A percentile compares a stretch with the other conserved stretches of the same genome.
Conservation (phyloP, 805 yeast genomes). For the Jamesozyma jinghongensis region DNA sequence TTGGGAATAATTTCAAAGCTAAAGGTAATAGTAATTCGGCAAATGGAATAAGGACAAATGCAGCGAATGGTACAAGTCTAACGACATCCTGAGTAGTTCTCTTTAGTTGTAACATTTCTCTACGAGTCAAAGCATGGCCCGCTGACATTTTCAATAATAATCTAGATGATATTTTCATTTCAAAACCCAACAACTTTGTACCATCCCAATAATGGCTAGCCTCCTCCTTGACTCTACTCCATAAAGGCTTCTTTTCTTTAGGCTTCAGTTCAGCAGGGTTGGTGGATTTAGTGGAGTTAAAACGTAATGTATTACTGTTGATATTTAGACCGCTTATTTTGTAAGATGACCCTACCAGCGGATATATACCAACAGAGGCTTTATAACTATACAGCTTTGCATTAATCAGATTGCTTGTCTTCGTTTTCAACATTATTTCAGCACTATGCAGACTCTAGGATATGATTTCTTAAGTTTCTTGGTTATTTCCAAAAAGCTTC, state of each 20-base stretch:
- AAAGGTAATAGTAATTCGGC: constrained; percentile 87
- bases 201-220: constrained; percentile 93
- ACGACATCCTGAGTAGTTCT: constrained; percentile 81
- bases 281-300: constrained; percentile 2
- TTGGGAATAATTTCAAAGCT: constrained; percentile 89
- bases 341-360: background rate
- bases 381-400: too few species aligned
- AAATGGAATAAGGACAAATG: constrained; percentile 85
- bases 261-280: background rate
- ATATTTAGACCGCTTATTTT: background rate
- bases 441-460: too few species aligned
- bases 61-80: constrained; percentile 84
- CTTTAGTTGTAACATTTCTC: constrained; percentile 80
- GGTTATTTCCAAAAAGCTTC: too few species aligned
- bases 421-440: too few species aligned
- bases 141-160: constrained; percentile 72
- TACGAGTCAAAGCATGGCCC: constrained; percentile 84
- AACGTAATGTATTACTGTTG: constrained; percentile 1
- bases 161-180: constrained; percentile 74
- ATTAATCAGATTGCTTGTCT: too few species aligned
- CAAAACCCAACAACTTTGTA: constrained; percentile 85
- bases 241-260: constrained; percentile 33
- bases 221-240: constrained; percentile 83
- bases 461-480: too few species aligned
- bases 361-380: too few species aligned